Conservation (phyloP, 1,284 basidiomycete species). For the Austroboletus novae-zelandiae region DNA sequence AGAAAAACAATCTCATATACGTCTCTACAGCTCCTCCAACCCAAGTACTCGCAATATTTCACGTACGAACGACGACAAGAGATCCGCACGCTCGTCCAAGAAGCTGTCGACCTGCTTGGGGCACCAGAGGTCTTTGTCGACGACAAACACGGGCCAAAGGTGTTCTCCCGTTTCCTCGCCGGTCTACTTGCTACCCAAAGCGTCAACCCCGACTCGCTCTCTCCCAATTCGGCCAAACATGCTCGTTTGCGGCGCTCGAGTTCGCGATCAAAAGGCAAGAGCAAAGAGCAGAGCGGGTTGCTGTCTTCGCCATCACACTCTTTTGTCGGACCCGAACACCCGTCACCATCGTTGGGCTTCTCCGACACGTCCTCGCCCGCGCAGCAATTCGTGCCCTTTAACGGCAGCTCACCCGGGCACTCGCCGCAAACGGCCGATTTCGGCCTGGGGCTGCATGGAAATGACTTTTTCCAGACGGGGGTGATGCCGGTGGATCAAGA, state of each 20-base stretch:
- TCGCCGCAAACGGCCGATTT: constrained; percentile 12
- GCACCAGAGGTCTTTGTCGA: constrained; percentile 69
- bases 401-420: constrained; percentile 7
- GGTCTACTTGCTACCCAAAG: constrained; percentile 61
- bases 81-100: constrained; percentile 59
- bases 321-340: constrained; percentile 4
- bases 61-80: constrained; percentile 54
- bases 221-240: constrained; percentile 22
- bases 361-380: constrained; percentile 18
- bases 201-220: constrained; percentile 41
- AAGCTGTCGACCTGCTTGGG: constrained; percentile 61
- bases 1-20: not conserved
- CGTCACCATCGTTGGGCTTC: constrained; percentile 14
- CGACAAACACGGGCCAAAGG: constrained; percentile 70
- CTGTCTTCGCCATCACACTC: constrained; percentile 12
- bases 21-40: constrained; percentile 60
- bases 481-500: constrained; percentile 55
- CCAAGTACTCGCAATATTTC: constrained; percentile 63
- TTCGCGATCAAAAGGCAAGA: constrained; percentile 13
- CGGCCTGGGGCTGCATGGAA: constrained; percentile 32
- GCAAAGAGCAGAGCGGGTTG: constrained; percentile 9
- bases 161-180: constrained; percentile 72
- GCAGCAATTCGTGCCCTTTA: constrained; percentile 9
- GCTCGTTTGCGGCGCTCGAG: constrained; percentile 6
- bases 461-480: constrained; percentile 46